phyloP scores from a whole-genome alignment of 2,329 filamentous ascomycete species.

The Lecanicillium sp. region DNA sequence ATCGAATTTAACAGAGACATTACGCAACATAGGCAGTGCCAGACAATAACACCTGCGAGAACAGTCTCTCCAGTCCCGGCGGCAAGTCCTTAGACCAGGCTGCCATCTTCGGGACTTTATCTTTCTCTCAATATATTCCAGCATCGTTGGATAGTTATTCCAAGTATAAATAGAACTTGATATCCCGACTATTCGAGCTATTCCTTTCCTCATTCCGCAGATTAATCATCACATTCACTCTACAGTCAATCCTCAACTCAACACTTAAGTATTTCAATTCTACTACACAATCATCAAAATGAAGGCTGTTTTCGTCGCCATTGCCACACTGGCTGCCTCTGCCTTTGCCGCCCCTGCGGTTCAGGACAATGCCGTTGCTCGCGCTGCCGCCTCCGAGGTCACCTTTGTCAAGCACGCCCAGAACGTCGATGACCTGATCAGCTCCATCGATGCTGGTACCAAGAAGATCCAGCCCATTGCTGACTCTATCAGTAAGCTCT shows the following conservation, averaged over 20 bases:
- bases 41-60: too few species aligned
- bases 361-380: not conserved
- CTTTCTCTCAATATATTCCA: too few species aligned
- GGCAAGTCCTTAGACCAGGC: too few species aligned
- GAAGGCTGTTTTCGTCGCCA: not conserved
- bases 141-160: too few species aligned
- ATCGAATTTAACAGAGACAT: too few species aligned
- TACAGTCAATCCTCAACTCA: not conserved
- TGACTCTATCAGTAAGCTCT: not conserved
- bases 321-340: not conserved
- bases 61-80: too few species aligned
- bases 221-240: not conserved
- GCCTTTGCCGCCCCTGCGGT: conserved; percentile 1
- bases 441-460: not conserved
- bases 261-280: not conserved
- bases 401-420: not conserved
- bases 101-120: too few species aligned
- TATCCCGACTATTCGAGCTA: not conserved
- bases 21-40: too few species aligned
- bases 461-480: not conserved
- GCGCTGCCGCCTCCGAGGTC: not conserved
- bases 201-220: not conserved
- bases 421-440: not conserved
- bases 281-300: not conserved
- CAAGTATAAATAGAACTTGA: not conserved